Percentiles rank a stretch among this genome's conserved stretches.
phyloP scores from a whole-genome alignment of 2,329 filamentous ascomycete species.

The Rhinocladiella similis region DNA sequence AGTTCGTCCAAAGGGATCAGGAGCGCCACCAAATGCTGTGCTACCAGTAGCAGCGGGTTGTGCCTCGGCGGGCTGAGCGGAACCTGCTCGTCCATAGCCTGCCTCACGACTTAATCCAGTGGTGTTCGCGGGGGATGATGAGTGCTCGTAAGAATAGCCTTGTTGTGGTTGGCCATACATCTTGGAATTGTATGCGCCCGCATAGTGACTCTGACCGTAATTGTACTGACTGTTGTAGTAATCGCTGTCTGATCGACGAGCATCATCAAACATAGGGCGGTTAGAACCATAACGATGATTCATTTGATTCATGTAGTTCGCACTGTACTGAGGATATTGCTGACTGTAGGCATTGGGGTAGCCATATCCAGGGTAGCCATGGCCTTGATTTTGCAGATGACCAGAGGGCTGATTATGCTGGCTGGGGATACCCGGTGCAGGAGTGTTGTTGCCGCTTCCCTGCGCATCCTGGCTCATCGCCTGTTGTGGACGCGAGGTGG shows the following conservation, averaged over 20 bases:
- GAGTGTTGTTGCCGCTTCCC: conserved; percentile 87
- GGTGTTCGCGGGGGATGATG: conserved; percentile 63
- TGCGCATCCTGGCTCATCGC: conserved; percentile 71
- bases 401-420: conserved; percentile 42
- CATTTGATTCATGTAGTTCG: conserved; percentile 58
- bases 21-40: conserved; percentile 54
- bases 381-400: conserved; percentile 50
- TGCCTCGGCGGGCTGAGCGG: conserved; percentile 56
- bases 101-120: conserved; percentile 54
- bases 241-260: conserved; percentile 47
- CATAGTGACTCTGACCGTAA: conserved; percentile 49
- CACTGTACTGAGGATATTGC: conserved; percentile 56
- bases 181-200: conserved; percentile 54
- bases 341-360: conserved; percentile 44
- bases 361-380: conserved; percentile 59
- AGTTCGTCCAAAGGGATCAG: conserved; percentile 61
- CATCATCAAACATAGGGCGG: conserved; percentile 52
- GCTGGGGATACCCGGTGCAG: conserved; percentile 69
- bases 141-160: conserved; percentile 65
- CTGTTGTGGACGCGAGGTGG: conserved; percentile 74
- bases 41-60: conserved; percentile 51
- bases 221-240: conserved; percentile 52
- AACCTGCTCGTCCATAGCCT: conserved; percentile 61
- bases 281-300: conserved; percentile 48
- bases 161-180: conserved; percentile 66